Evolutionary conservation across 768 basidiomycete species (phyloP).

Genomic region (Ramaria sp.): DNA sequence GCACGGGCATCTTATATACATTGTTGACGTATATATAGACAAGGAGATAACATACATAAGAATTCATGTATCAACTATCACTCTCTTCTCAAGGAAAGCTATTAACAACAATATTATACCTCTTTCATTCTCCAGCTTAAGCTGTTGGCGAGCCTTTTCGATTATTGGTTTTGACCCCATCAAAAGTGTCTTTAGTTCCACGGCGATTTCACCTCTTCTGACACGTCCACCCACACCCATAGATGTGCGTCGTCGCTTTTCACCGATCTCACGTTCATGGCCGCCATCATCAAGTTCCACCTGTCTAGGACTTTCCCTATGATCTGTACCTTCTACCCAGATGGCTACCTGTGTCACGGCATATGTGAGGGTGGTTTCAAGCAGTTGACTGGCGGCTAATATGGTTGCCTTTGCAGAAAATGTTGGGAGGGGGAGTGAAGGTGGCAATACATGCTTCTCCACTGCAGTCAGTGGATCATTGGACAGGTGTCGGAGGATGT

Average conservation of each 20-base stretch:
- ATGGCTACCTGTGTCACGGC: constrained; percentile 67
- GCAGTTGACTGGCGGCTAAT: constrained; percentile 42
- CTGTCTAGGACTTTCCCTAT: constrained; percentile 21
- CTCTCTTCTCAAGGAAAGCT: constrained; percentile 7
- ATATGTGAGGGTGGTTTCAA: constrained; percentile 62
- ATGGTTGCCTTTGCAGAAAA: constrained; percentile 29
- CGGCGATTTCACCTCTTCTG: constrained; percentile 65
- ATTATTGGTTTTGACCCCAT: constrained; percentile 55
- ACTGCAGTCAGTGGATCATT: constrained; percentile 46
- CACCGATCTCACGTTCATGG: constrained; percentile 18
- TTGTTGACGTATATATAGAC: not conserved
- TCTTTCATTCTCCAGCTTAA: constrained; percentile 1
- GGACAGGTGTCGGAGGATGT: constrained; percentile 58
- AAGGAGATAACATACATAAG: not conserved
- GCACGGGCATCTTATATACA: not conserved
- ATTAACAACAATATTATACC: not conserved
- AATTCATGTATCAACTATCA: not conserved
- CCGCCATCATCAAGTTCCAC: constrained; percentile 35
- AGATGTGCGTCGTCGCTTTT: constrained; percentile 30
- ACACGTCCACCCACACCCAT: constrained; percentile 52
- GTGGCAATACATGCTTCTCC: constrained; percentile 14
- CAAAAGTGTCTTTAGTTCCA: constrained; percentile 56
- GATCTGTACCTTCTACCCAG: constrained; percentile 65
- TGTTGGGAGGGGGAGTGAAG: constrained; percentile 15
- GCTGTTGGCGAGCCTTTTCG: constrained; percentile 25